Evolutionary conservation across 148 eudicot genomes (phyloP), one percentile per base, ranked within the genome.

Genomic region (Rhododendron ovatum): DNA sequence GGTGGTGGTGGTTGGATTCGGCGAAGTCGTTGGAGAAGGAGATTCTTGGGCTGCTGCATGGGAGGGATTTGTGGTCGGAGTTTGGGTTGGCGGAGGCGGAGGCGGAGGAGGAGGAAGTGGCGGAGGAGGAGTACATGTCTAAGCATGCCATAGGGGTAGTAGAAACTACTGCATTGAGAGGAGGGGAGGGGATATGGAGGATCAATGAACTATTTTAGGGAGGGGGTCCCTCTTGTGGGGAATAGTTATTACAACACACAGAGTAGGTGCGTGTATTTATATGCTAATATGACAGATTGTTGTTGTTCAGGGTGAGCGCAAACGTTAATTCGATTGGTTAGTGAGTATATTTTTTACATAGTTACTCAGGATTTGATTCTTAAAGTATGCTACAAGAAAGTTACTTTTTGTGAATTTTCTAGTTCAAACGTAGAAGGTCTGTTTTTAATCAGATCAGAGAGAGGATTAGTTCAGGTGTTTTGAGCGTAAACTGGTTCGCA

Each of bases 1-100:
- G 71, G 26, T 67, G 73, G 76, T 30, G 76, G 37, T 71, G 76
- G 18, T 63, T 59, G n/a, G 96, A 87, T 41, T 96, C 99, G 3
- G 86, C 95, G 78, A 96, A 96, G 87, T 96, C 99, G 88, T 94
- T 93, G 1, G 99, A 96, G 90, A 96, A 96, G 17, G 99, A 96
- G 87, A 96, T 96, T 87, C 99, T 88, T 1, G 98, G 98, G 92
- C 95, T 26, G 90, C 65, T 26, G 89, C 75, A 69, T 86, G 88
- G 47, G 89, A 82, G 35, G 87, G 71, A 28, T 51, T 77, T 77
- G 48, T 88, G 84, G 10, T 87, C 82, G n/a, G 86, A 65, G 63
- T 86, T 86, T 75, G 88, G 75, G 86, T 89, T 91, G 43, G 2
- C 30, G 1, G 50, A 11, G 9, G 69, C 48, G 4, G 75, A 79